phyloP scores from a whole-genome alignment of 805 yeast species.

The Tetrapisispora iriomotensis region DNA sequence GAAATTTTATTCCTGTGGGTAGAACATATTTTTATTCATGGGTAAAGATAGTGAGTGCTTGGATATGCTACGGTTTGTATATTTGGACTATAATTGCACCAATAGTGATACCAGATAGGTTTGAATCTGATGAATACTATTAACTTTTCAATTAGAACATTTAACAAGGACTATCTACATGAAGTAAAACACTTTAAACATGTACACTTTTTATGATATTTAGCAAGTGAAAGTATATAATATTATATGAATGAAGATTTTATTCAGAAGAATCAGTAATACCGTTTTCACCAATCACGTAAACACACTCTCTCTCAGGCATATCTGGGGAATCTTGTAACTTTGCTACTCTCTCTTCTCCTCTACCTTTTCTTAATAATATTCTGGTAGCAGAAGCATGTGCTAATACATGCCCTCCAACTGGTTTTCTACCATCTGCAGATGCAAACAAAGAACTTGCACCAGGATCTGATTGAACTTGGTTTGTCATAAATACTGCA shows the following conservation, averaged over 20 bases:
- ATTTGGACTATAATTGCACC: slow-evolving; percentile 93
- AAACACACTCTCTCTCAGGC: slow-evolving; percentile 72
- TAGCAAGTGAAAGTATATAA: no score
- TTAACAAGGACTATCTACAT: no score
- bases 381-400: slow-evolving; percentile 75
- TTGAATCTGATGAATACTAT: slow-evolving; percentile 33
- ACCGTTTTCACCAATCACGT: slow-evolving; percentile 60
- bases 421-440: slow-evolving; percentile 77
- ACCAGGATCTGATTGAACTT: slow-evolving; percentile 78
- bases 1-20: slow-evolving; percentile 93
- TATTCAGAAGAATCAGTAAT: slow-evolving; percentile 41
- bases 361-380: slow-evolving; percentile 64
- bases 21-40: slow-evolving; percentile 91
- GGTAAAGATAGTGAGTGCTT: slow-evolving; percentile 86
- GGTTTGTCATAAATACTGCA: slow-evolving; percentile 67
- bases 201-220: no score
- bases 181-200: no score
- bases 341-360: slow-evolving; percentile 72
- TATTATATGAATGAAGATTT: no score
- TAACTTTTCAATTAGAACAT: no score
- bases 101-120: slow-evolving; percentile 80
- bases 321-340: slow-evolving; percentile 74
- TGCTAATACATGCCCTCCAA: slow-evolving; percentile 76
- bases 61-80: slow-evolving; percentile 81
- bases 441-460: slow-evolving; percentile 70